Conservation (phyloP, 2,329 filamentous ascomycete genomes). For the Trichoderma gracile region DNA sequence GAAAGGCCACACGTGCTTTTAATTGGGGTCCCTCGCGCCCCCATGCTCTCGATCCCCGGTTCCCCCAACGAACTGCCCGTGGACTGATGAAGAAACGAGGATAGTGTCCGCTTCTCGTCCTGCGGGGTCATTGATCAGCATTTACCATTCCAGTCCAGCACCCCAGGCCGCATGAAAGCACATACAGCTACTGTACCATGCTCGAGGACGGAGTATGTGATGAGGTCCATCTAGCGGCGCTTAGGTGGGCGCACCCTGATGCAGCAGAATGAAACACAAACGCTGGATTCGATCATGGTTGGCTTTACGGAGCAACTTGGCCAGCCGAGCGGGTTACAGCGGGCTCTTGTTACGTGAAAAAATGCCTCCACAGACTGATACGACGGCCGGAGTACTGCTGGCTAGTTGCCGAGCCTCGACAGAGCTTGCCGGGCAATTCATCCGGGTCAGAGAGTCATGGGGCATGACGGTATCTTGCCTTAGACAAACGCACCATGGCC, state of each 20-base stretch:
- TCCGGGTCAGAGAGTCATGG: neutral
- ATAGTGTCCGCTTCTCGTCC: neutral
- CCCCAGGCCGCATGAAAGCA: neutral
- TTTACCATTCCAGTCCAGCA: slow-evolving; percentile 11
- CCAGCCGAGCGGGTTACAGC: neutral
- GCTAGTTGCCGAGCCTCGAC: neutral
- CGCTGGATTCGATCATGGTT: neutral
- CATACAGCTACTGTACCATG: neutral
- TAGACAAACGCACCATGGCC: neutral
- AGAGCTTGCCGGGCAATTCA: neutral
- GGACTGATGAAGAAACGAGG: neutral
- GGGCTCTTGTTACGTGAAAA: neutral
- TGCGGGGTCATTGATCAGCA: slow-evolving; percentile 4
- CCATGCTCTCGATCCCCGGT: slow-evolving; percentile 3
- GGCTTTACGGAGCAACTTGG: neutral
- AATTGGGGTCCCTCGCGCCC: neutral
- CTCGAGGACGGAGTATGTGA: neutral
- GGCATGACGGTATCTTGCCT: neutral
- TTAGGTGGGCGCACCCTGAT: neutral
- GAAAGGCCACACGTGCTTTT: slow-evolving; percentile 8
- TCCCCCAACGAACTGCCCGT: neutral
- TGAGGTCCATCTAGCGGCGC: neutral
- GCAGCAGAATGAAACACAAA: neutral
- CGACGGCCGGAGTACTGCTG: no score
- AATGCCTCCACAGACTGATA: neutral